Base-by-base conservation (phyloP, 352 stramenopile genomes). In the Pythium pyrilobum region DNA sequence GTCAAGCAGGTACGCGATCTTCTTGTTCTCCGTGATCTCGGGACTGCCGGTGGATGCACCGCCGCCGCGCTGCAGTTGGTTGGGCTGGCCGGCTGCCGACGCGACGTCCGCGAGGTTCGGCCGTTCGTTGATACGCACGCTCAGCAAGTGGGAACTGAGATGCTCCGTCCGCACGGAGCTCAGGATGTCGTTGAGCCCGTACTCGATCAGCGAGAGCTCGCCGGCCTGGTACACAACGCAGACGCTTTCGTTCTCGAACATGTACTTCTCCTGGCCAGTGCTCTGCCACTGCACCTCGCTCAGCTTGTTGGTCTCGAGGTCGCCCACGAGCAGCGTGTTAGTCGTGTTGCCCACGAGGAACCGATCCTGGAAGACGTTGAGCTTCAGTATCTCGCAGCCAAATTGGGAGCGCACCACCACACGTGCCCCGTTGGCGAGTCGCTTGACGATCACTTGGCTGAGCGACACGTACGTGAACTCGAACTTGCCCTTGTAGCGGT, bases 401-500 rank as follows among this genome's bases (percentile, higher is more conserved):
- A 97, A 97, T 16, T 81, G 62, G 6, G 81, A 96, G 2, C 87
- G 85, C 23, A 98, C 74, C 23, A 97, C 85, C 18, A 97, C 89
- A 29, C 86, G 71, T 12, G 71, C 77, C 18, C 88, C 89, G 21
- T 74, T 97, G 12, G 80, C 74, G 11, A 97, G 76, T 2, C 81
- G 76, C 71, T 96, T 97, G 21, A 98, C 89, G 56, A 98, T 97
- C 41, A 98, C 89, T 68, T 98, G 91, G 46, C 79, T 96, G 34
- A 95, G 64, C 20, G 81, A 96, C 40, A 98, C 88, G 55, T 98
- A 98, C 39, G 90, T 98, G 60, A 98, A 96, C 74, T 98, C 93
- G 51, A 98, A 98, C 45, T 90, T 94, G 47, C 88, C 87, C 59
- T 97, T 97, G 74, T 98, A 98, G 4, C 81, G 75, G 51, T 88